These are phyloP conservation scores for Chalciporus sp. DNA, from an alignment of 1,284 basidiomycete species.

Conservation along the genomic window DNA sequence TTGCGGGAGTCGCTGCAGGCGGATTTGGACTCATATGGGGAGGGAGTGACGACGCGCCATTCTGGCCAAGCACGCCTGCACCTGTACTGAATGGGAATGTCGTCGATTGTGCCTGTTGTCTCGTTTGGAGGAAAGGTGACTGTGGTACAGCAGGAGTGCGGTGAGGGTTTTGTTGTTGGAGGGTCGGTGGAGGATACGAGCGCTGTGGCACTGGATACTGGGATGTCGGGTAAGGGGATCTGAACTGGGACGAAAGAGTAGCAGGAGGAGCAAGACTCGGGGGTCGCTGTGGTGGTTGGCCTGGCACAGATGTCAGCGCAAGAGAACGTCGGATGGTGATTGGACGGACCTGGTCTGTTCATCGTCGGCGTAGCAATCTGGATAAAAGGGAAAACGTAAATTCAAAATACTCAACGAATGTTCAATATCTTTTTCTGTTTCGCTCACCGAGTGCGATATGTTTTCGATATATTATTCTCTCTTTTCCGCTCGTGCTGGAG, in stretches of 20 bases:
- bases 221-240: conserved; percentile 57
- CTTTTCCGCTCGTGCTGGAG: conserved; percentile 18
- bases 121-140: conserved; percentile 59
- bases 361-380: conserved; percentile 10
- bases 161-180: conserved; percentile 57
- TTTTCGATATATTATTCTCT: conserved; percentile 14
- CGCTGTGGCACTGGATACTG: conserved; percentile 65
- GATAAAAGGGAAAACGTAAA: not conserved
- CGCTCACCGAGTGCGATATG: conserved; percentile 8
- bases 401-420: not conserved
- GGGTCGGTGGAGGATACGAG: conserved; percentile 49
- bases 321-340: not conserved
- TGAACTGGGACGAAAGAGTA: conserved; percentile 61
- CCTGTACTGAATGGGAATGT: conserved; percentile 54
- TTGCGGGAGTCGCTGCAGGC: conserved; percentile 42
- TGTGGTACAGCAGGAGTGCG: conserved; percentile 60
- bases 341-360: conserved; percentile 35
- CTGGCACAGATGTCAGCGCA: conserved; percentile 38
- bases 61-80: conserved; percentile 52
- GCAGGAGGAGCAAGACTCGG: conserved; percentile 71
- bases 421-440: not conserved
- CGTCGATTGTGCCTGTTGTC: conserved; percentile 52
- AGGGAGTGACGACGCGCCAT: conserved; percentile 53
- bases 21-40: conserved; percentile 56
- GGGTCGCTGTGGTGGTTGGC: conserved; percentile 78